phyloP scores from a whole-genome alignment of 164 flowering plant genomes.

The Litsea cubeba region DNA sequence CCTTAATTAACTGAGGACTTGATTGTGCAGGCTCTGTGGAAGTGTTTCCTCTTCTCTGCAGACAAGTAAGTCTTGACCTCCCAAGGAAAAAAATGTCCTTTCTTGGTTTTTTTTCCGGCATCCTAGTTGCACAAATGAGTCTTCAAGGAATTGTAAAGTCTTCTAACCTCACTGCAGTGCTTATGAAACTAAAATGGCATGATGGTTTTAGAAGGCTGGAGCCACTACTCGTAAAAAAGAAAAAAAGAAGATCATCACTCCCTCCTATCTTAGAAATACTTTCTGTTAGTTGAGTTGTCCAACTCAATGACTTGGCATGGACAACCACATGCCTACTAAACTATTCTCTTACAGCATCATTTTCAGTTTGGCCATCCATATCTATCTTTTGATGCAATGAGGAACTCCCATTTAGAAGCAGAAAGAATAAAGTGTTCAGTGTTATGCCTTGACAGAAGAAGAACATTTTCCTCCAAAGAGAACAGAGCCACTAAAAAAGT shows the following conservation, averaged over 20 bases:
- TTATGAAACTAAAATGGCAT: neutral
- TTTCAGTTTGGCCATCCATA: neutral
- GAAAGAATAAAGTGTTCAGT: neutral
- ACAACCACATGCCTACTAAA: neutral
- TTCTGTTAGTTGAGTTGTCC: neutral
- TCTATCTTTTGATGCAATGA: neutral
- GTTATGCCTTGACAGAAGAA: too few species aligned
- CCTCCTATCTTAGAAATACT: neutral
- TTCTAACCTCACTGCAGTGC: neutral
- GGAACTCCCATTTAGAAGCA: neutral
- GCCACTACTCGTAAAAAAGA: neutral
- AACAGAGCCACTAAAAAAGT: neutral
- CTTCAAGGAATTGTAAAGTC: too few species aligned
- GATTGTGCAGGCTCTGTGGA: too few species aligned
- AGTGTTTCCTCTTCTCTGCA: too few species aligned
- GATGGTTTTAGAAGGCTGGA: neutral
- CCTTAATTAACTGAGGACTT: too few species aligned
- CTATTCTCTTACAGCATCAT: neutral
- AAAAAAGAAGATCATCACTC: neutral
- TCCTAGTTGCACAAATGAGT: too few species aligned
- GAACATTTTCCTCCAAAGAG: neutral
- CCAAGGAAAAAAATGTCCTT: too few species aligned
- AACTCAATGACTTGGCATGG: neutral
- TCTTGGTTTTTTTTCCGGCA: too few species aligned
- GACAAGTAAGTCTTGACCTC: too few species aligned